These are phyloP conservation scores for Neurospora sp. DNA, from an alignment of 2,329 filamentous ascomycete genomes.

Conservation along the genomic window DNA sequence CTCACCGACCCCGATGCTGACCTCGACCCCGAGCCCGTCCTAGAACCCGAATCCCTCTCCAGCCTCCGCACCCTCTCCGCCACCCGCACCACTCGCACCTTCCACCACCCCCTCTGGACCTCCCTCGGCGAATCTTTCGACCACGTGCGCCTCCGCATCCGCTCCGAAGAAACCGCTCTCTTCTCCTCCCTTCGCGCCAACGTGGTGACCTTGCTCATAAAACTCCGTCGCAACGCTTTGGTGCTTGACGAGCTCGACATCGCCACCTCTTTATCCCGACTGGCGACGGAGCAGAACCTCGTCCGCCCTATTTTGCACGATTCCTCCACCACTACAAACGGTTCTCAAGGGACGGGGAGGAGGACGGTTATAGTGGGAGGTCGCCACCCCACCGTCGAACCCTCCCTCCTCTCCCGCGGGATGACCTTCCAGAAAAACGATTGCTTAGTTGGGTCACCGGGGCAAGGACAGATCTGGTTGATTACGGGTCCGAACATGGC, in stretches of 20 bases:
- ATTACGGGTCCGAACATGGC: slow-evolving; percentile 94
- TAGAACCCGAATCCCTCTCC: neutral
- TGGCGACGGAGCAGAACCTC: slow-evolving; percentile 66
- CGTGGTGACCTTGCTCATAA: slow-evolving; percentile 74
- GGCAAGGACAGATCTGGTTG: slow-evolving; percentile 50
- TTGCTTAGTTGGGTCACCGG: slow-evolving; percentile 65
- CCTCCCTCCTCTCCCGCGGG: slow-evolving; percentile 68
- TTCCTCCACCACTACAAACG: slow-evolving; percentile 9
- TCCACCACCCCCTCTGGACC: slow-evolving; percentile 79
- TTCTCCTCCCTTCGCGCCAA: slow-evolving; percentile 63
- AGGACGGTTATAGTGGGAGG: slow-evolving; percentile 71
- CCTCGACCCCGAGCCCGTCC: neutral
- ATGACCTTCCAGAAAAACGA: slow-evolving; percentile 78
- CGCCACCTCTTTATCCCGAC: slow-evolving; percentile 68
- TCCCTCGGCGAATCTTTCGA: slow-evolving; percentile 70
- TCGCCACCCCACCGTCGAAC: slow-evolving; percentile 85
- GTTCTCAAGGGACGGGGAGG: slow-evolving; percentile 21
- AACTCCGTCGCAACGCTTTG: slow-evolving; percentile 78
- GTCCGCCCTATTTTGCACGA: slow-evolving; percentile 63
- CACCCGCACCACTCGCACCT: slow-evolving; percentile 74
- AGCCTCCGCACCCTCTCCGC: slow-evolving; percentile 53
- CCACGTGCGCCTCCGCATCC: slow-evolving; percentile 65
- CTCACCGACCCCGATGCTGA: neutral
- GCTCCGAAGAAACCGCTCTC: slow-evolving; percentile 73
- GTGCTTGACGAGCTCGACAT: slow-evolving; percentile 92